Base-by-base conservation (phyloP, 768 basidiomycete genomes). In the Xerocomellus intermedius region DNA sequence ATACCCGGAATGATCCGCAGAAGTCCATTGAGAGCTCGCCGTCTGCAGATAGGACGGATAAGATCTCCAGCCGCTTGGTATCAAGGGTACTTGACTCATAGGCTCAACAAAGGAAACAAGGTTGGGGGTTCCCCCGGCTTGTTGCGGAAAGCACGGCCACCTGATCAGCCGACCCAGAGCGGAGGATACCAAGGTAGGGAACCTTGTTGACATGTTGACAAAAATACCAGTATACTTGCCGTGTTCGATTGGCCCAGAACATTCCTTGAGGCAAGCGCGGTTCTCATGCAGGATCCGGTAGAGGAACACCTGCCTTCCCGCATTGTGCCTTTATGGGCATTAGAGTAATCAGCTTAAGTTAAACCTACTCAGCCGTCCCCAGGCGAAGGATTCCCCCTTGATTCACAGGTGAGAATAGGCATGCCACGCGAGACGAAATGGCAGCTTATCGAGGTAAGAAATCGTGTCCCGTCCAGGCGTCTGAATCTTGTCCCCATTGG, bases 1-100 rank as follows among this genome's bases (percentile, higher is more conserved):
- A 59, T 54, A 28, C 57, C 57, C 67, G 67, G 67, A 44, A 62
- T 67, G 66, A 69, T 68, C 66, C 66, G 64, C 52, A 48, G 9
- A 42, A 42, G 51, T 46, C 55, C 45, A 48, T 63, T 65, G 56
- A 61, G 57, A 59, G 48, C 42, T 38, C 38, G 32, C 58, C 30
- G 35, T 62, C 37, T 55, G 63, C 42, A 62, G 60, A 65, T 66
- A 56, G 56, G 56, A 66, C 58, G 61, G 66, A 55, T 52, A 53
- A 63, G 55, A 61, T 65, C 51, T 56, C 46, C 36, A 39, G 26
- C 45, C 51, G 30, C 61, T 56, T 65, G 50, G 22, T 57, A 59
- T 59, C 46, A 48, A 57, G 59, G 62, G 61, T 58, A 22, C 56
- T 59, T 61, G 58, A 55, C 56, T 55, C 54, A 56, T 58, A 44